These are phyloP conservation scores for Fusarium armeniacum DNA, from an alignment of 2,329 filamentous ascomycete genomes.

Conservation along the genomic window DNA sequence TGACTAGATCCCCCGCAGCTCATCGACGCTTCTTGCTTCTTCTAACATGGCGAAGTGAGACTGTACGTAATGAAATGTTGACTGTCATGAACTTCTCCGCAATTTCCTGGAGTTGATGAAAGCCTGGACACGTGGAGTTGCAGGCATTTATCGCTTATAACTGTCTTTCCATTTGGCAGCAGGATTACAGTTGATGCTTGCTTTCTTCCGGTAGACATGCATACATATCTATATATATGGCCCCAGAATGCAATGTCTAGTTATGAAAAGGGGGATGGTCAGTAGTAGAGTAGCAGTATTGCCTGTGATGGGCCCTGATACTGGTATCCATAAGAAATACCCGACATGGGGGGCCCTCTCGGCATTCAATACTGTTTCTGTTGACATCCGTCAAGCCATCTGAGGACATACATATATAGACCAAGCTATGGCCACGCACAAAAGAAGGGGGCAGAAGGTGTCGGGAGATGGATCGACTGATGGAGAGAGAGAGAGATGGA, in stretches of 20 bases:
- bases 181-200: background rate
- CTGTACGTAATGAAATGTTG: slow-evolving; percentile 41
- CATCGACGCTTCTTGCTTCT: slow-evolving; percentile 28
- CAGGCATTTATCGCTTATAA: background rate
- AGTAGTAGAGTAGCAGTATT: background rate
- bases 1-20: slow-evolving; percentile 35
- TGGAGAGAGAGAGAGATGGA: slow-evolving; percentile 8
- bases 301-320: background rate
- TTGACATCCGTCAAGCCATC: slow-evolving; percentile 2
- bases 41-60: slow-evolving; percentile 4
- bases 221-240: background rate
- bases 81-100: slow-evolving; percentile 33
- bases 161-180: background rate
- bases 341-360: background rate
- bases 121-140: slow-evolving; percentile 20
- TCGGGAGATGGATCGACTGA: slow-evolving; percentile 8
- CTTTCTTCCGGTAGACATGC: background rate
- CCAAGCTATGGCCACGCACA: slow-evolving; percentile 19
- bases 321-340: slow-evolving; percentile 5
- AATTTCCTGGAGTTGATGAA: slow-evolving; percentile 26
- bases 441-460: background rate
- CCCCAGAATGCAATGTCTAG: background rate
- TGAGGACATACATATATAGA: slow-evolving; percentile 20
- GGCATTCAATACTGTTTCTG: slow-evolving; percentile 16
- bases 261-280: background rate